phyloP scores from a whole-genome alignment of 139 green algal genomes.

The Chlorella sp. region DNA sequence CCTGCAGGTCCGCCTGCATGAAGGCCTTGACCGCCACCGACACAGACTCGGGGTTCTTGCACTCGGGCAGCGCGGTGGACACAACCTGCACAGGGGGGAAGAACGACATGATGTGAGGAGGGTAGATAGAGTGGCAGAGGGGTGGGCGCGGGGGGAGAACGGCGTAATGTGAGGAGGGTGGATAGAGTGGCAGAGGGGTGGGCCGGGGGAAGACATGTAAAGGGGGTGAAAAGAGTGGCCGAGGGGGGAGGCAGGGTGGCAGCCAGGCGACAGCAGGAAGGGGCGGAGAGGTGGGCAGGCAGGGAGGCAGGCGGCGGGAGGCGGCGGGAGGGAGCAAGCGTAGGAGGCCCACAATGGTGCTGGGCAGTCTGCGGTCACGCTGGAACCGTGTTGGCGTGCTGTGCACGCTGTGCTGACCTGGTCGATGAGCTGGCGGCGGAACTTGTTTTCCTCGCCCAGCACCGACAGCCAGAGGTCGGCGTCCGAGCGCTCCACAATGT shows the following conservation, averaged over 20 bases:
- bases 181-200: background rate
- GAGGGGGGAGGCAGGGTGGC: background rate
- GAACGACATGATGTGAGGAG: background rate
- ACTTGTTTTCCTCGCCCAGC: slow-evolving; percentile 84
- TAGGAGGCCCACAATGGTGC: no score
- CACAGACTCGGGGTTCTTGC: slow-evolving; percentile 98
- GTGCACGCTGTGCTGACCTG: slow-evolving; percentile 42
- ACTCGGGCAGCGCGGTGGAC: slow-evolving; percentile 96
- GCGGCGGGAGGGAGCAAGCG: background rate
- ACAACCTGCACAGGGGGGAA: slow-evolving; percentile 81
- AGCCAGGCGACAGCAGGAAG: background rate
- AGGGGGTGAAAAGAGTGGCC: background rate
- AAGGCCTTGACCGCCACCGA: slow-evolving; percentile 98
- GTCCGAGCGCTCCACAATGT: slow-evolving; percentile 96
- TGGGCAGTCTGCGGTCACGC: background rate
- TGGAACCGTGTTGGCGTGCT: background rate
- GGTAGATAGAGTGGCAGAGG: background rate
- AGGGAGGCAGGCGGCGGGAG: background rate
- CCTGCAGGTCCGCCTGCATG: slow-evolving; percentile 95
- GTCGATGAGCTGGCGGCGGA: slow-evolving; percentile 91
- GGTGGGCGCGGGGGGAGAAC: background rate
- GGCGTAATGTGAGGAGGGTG: background rate
- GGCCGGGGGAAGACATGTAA: background rate
- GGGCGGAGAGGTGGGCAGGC: background rate
- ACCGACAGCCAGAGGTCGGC: slow-evolving; percentile 93